Evolutionary conservation across 2,329 filamentous ascomycete species (phyloP).

Genomic region (Colletotrichum spinosum): DNA sequence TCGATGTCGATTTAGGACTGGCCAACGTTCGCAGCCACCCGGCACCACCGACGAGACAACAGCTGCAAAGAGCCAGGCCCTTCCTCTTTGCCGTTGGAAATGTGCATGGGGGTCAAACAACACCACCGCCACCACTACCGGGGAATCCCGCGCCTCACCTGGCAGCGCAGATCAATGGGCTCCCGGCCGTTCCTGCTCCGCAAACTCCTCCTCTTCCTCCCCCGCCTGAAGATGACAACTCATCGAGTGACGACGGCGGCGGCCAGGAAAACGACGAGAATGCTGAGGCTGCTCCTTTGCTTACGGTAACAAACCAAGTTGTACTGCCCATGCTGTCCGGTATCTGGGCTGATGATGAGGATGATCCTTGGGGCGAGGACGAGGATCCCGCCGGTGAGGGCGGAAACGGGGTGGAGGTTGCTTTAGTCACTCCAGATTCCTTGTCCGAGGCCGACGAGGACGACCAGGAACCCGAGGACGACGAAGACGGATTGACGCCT

Average conservation of each 20-base stretch:
- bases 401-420: no score
- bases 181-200: no score
- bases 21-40: conserved; percentile 33
- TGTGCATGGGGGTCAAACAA: background rate
- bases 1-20: conserved; percentile 33
- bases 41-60: conserved; percentile 13
- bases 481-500: conserved; percentile 17
- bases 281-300: background rate
- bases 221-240: background rate
- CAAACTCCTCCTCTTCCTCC: no score
- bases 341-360: background rate
- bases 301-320: no score
- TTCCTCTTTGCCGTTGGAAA: background rate
- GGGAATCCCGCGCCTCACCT: no score
- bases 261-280: conserved; percentile 23
- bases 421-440: conserved; percentile 17
- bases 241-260: background rate
- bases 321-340: no score
- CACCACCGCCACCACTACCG: no score
- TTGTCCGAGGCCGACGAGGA: background rate
- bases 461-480: background rate
- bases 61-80: conserved; percentile 14
- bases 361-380: background rate
- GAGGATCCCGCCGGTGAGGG: no score
- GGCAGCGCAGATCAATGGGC: no score